These are phyloP conservation scores for Septoria linicola DNA, from an alignment of 2,329 filamentous ascomycete genomes.

Conservation along the genomic window DNA sequence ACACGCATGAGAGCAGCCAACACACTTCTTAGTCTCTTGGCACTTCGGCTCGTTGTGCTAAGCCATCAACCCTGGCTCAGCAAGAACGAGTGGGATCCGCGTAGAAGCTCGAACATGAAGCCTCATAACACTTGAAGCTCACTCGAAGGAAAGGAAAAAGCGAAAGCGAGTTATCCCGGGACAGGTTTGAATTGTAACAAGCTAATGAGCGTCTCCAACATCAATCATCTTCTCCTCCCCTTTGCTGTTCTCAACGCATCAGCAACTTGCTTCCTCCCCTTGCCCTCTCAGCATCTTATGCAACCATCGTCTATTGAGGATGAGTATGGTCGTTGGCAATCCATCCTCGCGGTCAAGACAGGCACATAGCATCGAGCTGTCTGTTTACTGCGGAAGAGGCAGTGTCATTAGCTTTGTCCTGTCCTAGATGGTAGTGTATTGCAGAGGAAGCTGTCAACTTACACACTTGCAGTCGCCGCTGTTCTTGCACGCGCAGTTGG, in stretches of 20 bases:
- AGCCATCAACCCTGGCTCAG: too few relatives aligned
- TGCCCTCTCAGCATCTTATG: slow-evolving; percentile 14
- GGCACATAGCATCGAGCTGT: slow-evolving; percentile 11
- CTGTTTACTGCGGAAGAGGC: slow-evolving; percentile 13
- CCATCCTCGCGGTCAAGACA: slow-evolving; percentile 19
- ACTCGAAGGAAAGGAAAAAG: background rate
- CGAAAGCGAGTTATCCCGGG: slow-evolving; percentile 11
- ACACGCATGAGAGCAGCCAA: too few relatives aligned
- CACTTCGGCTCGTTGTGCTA: too few relatives aligned
- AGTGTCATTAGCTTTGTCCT: slow-evolving; percentile 1
- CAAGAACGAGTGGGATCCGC: too few relatives aligned
- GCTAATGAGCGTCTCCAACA: slow-evolving; percentile 22
- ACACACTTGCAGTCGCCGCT: slow-evolving; percentile 37
- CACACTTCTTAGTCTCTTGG: too few relatives aligned
- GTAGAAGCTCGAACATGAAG: too few relatives aligned
- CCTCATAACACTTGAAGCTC: background rate
- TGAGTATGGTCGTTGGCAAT: slow-evolving; percentile 17
- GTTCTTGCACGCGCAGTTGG: slow-evolving; percentile 31
- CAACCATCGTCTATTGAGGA: slow-evolving; percentile 19
- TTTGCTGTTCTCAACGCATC: slow-evolving; percentile 8
- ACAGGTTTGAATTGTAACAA: slow-evolving; percentile 20
- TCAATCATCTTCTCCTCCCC: slow-evolving; percentile 12
- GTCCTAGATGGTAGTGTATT: background rate
- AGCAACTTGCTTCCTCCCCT: slow-evolving; percentile 3
- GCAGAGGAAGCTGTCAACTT: slow-evolving; percentile 17